Evolutionary conservation across 2,329 filamentous ascomycete genomes (phyloP).

Genomic region (Penicillium expansum): DNA sequence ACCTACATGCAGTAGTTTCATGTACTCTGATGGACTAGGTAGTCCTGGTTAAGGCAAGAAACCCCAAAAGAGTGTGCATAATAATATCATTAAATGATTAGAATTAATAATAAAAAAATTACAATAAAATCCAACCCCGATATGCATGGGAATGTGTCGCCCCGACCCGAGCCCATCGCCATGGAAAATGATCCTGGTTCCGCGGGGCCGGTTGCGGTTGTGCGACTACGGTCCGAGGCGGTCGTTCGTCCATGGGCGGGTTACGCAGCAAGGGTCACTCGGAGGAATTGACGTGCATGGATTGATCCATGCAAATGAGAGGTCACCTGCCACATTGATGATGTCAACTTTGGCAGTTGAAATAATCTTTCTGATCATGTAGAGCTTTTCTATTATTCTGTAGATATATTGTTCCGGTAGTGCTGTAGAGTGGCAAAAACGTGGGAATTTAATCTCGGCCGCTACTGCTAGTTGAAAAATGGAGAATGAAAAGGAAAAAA

Average conservation of each 20-base stretch:
- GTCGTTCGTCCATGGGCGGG: constrained; percentile 21
- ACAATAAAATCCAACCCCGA: background rate
- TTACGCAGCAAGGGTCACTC: constrained; percentile 8
- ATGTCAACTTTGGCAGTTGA: constrained; percentile 5
- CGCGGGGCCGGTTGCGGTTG: constrained; percentile 31
- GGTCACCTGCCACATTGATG: constrained; percentile 12
- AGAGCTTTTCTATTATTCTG: background rate
- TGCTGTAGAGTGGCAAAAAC: background rate
- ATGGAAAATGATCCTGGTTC: constrained; percentile 26
- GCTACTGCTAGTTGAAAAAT: background rate
- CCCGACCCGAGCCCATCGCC: constrained; percentile 28
- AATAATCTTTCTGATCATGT: background rate
- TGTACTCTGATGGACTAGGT: constrained; percentile 23
- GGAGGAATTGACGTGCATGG: constrained; percentile 17
- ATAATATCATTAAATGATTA: background rate
- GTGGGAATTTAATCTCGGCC: background rate
- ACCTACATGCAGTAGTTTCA: constrained; percentile 24
- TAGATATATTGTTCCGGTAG: background rate
- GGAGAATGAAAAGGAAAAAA: background rate
- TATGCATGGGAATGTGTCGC: constrained; percentile 13
- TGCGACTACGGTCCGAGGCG: constrained; percentile 37
- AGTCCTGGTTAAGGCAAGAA: background rate
- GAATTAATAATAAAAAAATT: background rate
- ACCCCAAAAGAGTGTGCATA: background rate
- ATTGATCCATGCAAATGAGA: constrained; percentile 10